Evolutionary conservation across 179 eudicot species (phyloP).

Genomic region (Dionaea muscipula): DNA sequence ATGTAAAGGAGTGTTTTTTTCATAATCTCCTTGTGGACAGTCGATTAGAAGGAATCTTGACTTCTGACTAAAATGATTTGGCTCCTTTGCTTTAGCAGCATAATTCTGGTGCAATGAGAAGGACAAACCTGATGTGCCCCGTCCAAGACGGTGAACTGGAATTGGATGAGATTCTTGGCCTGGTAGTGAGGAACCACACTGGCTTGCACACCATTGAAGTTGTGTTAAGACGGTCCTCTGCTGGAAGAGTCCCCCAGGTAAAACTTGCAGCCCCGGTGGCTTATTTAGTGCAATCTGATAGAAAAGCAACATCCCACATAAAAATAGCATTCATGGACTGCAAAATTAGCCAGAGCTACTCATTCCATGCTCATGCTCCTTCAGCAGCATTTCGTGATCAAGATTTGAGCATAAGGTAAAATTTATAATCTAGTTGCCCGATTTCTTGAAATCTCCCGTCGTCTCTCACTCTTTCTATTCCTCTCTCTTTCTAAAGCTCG

Average conservation of each 20-base stretch:
- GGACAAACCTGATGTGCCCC: constrained; percentile 90
- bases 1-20: too few species aligned
- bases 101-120: constrained; percentile 1
- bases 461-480: too few species aligned
- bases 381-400: too few species aligned
- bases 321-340: background rate
- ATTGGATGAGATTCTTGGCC: constrained; percentile 46
- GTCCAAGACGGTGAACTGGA: constrained; percentile 97
- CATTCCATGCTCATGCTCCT: too few species aligned
- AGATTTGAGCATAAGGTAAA: too few species aligned
- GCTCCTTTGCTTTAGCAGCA: background rate
- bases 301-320: background rate
- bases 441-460: too few species aligned
- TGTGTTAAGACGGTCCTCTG: constrained; percentile 89
- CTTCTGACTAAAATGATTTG: background rate
- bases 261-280: constrained; percentile 85
- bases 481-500: too few species aligned
- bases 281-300: constrained; percentile 75
- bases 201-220: constrained; percentile 51
- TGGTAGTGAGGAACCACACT: constrained; percentile 17
- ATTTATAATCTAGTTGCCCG: too few species aligned
- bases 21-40: too few species aligned
- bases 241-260: constrained; percentile 94
- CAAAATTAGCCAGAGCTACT: background rate
- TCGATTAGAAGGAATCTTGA: too few species aligned